Percentiles rank a stretch among this genome's conserved stretches.
Conservation (phyloP, 2,329 filamentous ascomycete genomes). For the Exophiala xenobiotica region DNA sequence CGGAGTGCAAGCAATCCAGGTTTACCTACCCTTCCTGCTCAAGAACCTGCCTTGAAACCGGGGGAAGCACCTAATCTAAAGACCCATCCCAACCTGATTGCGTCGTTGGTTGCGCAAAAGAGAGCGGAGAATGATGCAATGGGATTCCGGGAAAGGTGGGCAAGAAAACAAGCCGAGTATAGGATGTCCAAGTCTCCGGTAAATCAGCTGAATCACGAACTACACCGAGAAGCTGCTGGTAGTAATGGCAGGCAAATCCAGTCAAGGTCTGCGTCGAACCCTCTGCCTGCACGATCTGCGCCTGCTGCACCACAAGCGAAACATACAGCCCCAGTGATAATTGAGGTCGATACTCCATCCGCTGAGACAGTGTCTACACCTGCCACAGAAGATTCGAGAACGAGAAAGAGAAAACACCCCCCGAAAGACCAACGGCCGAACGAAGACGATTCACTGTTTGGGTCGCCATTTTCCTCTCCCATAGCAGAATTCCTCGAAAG, state of each 20-base stretch:
- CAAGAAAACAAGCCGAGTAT: slow-evolving; percentile 20
- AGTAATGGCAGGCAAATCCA: not conserved
- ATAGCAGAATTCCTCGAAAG: slow-evolving; percentile 19
- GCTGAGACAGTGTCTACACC: slow-evolving; percentile 10
- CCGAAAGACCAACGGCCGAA: not conserved
- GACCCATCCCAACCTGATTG: slow-evolving; percentile 23
- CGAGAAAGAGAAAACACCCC: not conserved
- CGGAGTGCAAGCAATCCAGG: not conserved
- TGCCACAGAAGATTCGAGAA: slow-evolving; percentile 7
- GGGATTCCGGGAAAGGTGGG: slow-evolving; percentile 21
- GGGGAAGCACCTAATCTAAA: slow-evolving; percentile 17
- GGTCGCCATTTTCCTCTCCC: slow-evolving; percentile 19
- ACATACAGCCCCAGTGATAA: not conserved
- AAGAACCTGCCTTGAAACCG: slow-evolving; percentile 19
- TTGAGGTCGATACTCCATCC: slow-evolving; percentile 1
- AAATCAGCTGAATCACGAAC: slow-evolving; percentile 11
- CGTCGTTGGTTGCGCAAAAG: slow-evolving; percentile 21
- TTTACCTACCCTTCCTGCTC: not conserved
- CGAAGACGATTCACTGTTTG: slow-evolving; percentile 16
- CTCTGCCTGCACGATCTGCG: slow-evolving; percentile 4
- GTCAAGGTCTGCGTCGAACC: slow-evolving; percentile 9
- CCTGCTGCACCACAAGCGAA: not conserved
- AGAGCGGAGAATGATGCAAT: slow-evolving; percentile 23
- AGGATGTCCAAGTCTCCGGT: slow-evolving; percentile 14
- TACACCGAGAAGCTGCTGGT: slow-evolving; percentile 2